A percentile compares a stretch with the other conserved stretches of the same genome.
These are phyloP conservation scores for Prunus padus DNA, from an alignment of 306 rosid species.

Conservation along the genomic window DNA sequence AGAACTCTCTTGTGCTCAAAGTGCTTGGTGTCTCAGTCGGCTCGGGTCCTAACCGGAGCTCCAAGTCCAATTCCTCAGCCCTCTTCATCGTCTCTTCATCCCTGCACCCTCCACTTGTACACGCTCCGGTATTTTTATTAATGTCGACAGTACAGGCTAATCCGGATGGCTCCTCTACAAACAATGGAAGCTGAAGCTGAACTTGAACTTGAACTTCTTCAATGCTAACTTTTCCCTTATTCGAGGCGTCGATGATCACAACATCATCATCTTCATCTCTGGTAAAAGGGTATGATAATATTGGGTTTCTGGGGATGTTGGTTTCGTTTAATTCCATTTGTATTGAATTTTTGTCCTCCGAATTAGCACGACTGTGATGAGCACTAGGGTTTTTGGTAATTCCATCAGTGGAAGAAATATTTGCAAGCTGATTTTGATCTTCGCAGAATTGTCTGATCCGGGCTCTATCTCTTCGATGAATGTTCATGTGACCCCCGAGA, in stretches of 20 bases:
- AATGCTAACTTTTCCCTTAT: too few relatives aligned
- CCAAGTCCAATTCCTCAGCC: slow-evolving; percentile 46
- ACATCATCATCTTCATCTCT: background rate
- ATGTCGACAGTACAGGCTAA: background rate
- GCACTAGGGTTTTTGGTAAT: slow-evolving; percentile 12
- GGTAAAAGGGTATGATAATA: background rate
- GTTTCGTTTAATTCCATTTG: slow-evolving; percentile 15
- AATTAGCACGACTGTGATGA: slow-evolving; percentile 1
- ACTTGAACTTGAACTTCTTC: background rate
- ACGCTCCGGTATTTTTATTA: background rate
- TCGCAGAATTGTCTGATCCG: slow-evolving; percentile 55
- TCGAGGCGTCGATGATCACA: background rate
- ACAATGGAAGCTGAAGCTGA: slow-evolving; percentile 34
- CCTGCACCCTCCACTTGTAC: background rate
- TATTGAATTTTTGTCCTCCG: background rate
- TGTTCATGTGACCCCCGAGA: slow-evolving; percentile 83
- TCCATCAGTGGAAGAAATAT: slow-evolving; percentile 28
- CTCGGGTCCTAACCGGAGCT: slow-evolving; percentile 53
- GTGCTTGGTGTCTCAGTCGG: slow-evolving; percentile 27
- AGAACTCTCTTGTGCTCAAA: slow-evolving; percentile 46
- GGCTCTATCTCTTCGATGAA: slow-evolving; percentile 73
- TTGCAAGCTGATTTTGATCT: slow-evolving; percentile 28
- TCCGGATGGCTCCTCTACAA: slow-evolving; percentile 14
- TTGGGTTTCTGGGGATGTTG: background rate
- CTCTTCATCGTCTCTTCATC: slow-evolving; percentile 28